A percentile compares a stretch with the other conserved stretches of the same genome.
Conservation (phyloP, 2,329 filamentous ascomycete species). For the Pyrenochaeta sp. region DNA sequence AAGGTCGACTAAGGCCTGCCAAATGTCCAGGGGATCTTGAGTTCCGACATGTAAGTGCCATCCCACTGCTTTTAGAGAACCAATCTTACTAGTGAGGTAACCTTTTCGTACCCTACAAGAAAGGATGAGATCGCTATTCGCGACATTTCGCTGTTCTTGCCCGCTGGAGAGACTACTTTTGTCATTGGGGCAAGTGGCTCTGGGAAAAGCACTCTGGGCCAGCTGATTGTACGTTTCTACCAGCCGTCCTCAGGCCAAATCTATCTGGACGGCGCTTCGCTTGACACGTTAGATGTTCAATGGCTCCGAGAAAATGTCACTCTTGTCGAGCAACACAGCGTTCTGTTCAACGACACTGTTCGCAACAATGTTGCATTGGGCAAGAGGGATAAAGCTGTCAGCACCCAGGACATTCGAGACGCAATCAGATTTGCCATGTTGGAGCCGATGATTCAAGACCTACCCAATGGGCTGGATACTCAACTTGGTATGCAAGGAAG, state of each 20-base stretch:
- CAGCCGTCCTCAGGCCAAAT: constrained; percentile 71
- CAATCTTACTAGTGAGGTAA: constrained; percentile 63
- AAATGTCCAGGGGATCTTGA: constrained; percentile 73
- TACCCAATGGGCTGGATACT: constrained; percentile 78
- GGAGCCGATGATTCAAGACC: constrained; percentile 68
- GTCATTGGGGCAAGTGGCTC: constrained; percentile 88
- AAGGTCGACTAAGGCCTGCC: constrained; percentile 31
- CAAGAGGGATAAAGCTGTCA: constrained; percentile 60
- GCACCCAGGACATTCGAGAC: constrained; percentile 63
- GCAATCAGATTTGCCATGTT: constrained; percentile 75
- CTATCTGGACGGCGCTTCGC: constrained; percentile 69
- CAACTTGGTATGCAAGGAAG: constrained; percentile 73
- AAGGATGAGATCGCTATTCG: constrained; percentile 67
- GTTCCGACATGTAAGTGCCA: constrained; percentile 68
- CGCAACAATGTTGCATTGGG: constrained; percentile 82
- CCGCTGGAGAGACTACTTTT: constrained; percentile 76
- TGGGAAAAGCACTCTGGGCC: constrained; percentile 88
- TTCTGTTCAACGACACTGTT: constrained; percentile 83
- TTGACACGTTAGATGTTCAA: constrained; percentile 68
- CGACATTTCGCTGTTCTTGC: constrained; percentile 72
- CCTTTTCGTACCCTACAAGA: constrained; percentile 81
- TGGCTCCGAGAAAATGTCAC: constrained; percentile 84
- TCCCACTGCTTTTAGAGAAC: neutral
- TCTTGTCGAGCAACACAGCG: constrained; percentile 81
- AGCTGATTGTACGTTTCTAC: constrained; percentile 82